phyloP scores from a whole-genome alignment of 1,284 basidiomycete species.

The Ceratobasidium papillatum region DNA sequence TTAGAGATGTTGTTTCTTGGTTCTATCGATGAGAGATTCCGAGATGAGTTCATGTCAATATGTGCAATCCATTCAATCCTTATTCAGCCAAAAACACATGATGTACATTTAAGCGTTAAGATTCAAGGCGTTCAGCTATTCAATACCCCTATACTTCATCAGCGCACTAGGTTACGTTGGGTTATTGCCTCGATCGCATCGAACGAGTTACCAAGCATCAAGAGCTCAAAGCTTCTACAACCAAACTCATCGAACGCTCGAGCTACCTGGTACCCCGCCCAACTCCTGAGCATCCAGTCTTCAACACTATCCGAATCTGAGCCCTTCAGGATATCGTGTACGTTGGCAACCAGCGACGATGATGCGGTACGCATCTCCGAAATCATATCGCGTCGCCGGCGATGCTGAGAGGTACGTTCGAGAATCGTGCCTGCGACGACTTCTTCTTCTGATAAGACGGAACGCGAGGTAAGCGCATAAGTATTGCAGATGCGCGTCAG shows the following conservation, averaged over 20 bases:
- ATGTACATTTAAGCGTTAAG: neutral
- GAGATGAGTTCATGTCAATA: neutral
- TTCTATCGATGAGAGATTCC: neutral
- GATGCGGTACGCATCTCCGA: conserved; percentile 71
- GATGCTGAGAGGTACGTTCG: conserved; percentile 64
- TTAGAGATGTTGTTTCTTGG: neutral
- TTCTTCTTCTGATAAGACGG: conserved; percentile 74
- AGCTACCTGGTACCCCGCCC: conserved; percentile 70
- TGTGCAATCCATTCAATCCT: neutral
- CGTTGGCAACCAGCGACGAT: conserved; percentile 43
- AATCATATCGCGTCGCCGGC: conserved; percentile 67
- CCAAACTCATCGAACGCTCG: conserved; percentile 61
- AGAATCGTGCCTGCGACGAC: conserved; percentile 76
- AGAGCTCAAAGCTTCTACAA: conserved; percentile 70
- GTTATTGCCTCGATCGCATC: conserved; percentile 36
- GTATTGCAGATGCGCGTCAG: conserved; percentile 73
- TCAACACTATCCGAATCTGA: conserved; percentile 51
- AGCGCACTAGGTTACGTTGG: conserved; percentile 17
- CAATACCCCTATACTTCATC: conserved; percentile 47
- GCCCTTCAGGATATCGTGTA: conserved; percentile 39
- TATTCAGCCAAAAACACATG: neutral
- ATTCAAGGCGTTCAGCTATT: neutral
- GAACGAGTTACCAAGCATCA: conserved; percentile 58
- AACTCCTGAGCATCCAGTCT: conserved; percentile 61
- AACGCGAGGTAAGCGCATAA: conserved; percentile 68